phyloP scores from a whole-genome alignment of 345 rosid species.

The Erodium maritimum region DNA sequence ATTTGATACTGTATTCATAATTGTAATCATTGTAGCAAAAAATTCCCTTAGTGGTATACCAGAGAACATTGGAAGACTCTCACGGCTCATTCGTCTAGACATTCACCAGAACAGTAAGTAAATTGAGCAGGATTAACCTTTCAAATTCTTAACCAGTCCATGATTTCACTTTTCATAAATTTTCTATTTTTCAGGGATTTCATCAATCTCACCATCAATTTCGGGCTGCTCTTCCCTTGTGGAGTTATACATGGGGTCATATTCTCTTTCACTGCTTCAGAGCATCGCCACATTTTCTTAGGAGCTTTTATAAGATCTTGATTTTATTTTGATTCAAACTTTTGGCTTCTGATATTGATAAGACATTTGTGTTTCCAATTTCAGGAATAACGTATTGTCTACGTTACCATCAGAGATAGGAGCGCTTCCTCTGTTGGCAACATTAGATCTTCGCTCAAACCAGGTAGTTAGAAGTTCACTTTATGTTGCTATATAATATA shows the following conservation, averaged over 20 bases:
- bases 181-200: slow-evolving; percentile 38
- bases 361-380: slow-evolving; percentile 13
- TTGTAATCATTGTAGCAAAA: slow-evolving; percentile 41
- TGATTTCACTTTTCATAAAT: background rate
- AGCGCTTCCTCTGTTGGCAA: slow-evolving; percentile 52
- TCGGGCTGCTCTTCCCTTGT: slow-evolving; percentile 61
- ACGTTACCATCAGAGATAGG: slow-evolving; percentile 65
- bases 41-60: slow-evolving; percentile 62
- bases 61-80: slow-evolving; percentile 60
- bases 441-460: slow-evolving; percentile 82
- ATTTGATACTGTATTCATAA: background rate
- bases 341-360: slow-evolving; percentile 13
- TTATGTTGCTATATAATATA: background rate
- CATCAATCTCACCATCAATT: slow-evolving; percentile 59
- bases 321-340: slow-evolving; percentile 10
- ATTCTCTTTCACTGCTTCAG: slow-evolving; percentile 17
- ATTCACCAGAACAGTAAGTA: slow-evolving; percentile 88
- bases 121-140: slow-evolving; percentile 2
- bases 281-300: slow-evolving; percentile 2
- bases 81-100: slow-evolving; percentile 77
- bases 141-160: background rate
- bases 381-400: slow-evolving; percentile 60
- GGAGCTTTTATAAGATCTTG: slow-evolving; percentile 5
- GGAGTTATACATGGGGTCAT: slow-evolving; percentile 82
- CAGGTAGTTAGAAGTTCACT: slow-evolving; percentile 32